Evolutionary conservation across 2,329 filamentous ascomycete genomes (phyloP), one percentile per base, ranked within the genome.

Genomic region (Cladosporium sp.): DNA sequence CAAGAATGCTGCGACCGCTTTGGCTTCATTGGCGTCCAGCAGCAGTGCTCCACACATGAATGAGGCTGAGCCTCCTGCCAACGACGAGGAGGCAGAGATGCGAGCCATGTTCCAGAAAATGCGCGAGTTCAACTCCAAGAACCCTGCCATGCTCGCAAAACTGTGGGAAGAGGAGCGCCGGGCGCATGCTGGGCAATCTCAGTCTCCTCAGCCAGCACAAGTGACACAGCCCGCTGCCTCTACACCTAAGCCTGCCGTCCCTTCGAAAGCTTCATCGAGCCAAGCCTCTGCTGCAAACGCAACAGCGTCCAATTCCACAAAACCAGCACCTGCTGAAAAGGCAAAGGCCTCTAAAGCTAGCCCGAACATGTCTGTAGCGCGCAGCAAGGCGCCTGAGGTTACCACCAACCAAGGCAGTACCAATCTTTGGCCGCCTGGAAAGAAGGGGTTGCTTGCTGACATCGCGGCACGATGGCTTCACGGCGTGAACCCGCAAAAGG

Each of bases 101-200:
- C 73, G 75, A 53, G 68, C 69, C 2, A 75, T 81, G 72, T 77
- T 82, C 65, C 73, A 77, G 34, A 80, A 77, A 58, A 81, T 83
- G 77, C 71, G 78, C 37, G 74, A 81, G 55, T 74, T 80, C 54
- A 80, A 81, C 54, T 66, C 67, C 22, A 76, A 77, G 59, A 77
- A 83, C 58, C 80, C 80, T 3, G 66, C 68, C 9, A 69, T 80
- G 52, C 75, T 83, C 46, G 74, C 77, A 19, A 73, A 58, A 48
- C 72, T 83, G 8, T 81, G 78, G 78, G 78, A 81, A 52, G 67
- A 80, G 69, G 72, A 81, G 70, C 62, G 74, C 40, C 63, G 66
- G 48, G 60, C 66, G 11, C 72, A 74, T 53, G 52, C 58, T 7
- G 38, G 43, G 19, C 51, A 54, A 16, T 52, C 51, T 28, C 46